Conservation (phyloP, 495 filamentous ascomycete genomes). For the Pseudevernia furfuracea region DNA sequence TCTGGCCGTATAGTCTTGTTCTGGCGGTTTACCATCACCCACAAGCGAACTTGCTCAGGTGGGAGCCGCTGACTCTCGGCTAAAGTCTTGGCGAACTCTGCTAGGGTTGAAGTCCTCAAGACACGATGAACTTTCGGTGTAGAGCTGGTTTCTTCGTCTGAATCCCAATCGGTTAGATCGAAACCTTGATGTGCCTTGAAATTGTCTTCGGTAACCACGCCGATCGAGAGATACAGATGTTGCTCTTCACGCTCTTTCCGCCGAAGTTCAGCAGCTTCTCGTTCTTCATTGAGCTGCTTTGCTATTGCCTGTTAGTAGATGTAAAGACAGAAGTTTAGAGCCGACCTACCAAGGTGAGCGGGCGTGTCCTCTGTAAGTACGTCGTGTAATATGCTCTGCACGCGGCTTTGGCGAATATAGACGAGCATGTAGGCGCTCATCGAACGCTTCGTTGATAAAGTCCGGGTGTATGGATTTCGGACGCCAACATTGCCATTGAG, state of each 20-base stretch:
- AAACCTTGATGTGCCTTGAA: conserved; percentile 77
- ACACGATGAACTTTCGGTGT: conserved; percentile 56
- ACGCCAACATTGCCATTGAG: conserved; percentile 51
- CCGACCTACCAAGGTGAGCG: conserved; percentile 62
- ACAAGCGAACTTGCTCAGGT: conserved; percentile 63
- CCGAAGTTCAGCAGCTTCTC: conserved; percentile 59
- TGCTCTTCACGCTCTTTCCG: conserved; percentile 88
- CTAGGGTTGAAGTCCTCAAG: conserved; percentile 62
- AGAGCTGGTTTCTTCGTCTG: conserved; percentile 40
- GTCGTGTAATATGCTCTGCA: conserved; percentile 71
- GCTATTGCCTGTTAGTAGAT: conserved; percentile 43
- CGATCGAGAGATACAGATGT: conserved; percentile 79
- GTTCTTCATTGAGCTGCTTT: conserved; percentile 69
- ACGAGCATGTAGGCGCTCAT: conserved; percentile 97
- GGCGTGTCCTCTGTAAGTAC: conserved; percentile 72
- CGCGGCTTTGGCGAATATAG: conserved; percentile 79
- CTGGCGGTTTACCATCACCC: conserved; percentile 97
- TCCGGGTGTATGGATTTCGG: conserved; percentile 60
- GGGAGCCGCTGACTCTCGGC: conserved; percentile 56
- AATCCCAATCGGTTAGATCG: conserved; percentile 71
- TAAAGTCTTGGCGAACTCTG: conserved; percentile 61
- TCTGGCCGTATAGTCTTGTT: conserved; percentile 95
- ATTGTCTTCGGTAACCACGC: conserved; percentile 67
- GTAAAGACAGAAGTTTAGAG: not conserved
- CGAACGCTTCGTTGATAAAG: conserved; percentile 59